A percentile compares a stretch with the other conserved stretches of the same genome.
These are phyloP conservation scores for Verticillium zaregamsianum DNA, from an alignment of 2,329 filamentous ascomycete genomes.

Conservation along the genomic window DNA sequence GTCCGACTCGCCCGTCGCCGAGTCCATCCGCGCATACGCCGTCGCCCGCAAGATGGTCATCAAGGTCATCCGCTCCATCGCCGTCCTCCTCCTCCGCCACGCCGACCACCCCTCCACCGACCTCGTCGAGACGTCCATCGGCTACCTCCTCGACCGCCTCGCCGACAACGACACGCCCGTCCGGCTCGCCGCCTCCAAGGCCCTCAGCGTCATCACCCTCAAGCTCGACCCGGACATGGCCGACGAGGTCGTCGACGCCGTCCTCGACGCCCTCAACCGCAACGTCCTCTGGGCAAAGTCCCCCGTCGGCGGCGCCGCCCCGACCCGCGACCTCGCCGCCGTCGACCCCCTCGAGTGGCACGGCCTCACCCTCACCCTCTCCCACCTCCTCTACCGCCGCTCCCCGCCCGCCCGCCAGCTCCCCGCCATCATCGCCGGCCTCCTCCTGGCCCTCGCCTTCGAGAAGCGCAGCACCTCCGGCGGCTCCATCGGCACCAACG, in stretches of 20 bases:
- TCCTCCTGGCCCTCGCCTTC: conserved; percentile 78
- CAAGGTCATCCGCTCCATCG: conserved; percentile 76
- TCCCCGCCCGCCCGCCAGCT: conserved; percentile 71
- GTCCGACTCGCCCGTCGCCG: conserved; percentile 42
- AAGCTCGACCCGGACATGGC: conserved; percentile 79
- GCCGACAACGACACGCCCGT: conserved; percentile 90
- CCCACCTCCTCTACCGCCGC: conserved; percentile 79
- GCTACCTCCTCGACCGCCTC: conserved; percentile 72
- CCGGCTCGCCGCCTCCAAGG: conserved; percentile 85
- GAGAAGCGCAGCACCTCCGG: conserved; percentile 85
- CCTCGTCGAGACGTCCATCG: conserved; percentile 75
- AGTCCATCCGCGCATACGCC: conserved; percentile 64
- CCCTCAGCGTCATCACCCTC: conserved; percentile 79
- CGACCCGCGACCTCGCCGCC: conserved; percentile 59
- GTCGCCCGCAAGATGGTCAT: conserved; percentile 77
- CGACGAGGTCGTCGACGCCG: conserved; percentile 79
- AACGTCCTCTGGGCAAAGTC: conserved; percentile 52
- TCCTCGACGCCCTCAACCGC: conserved; percentile 64
- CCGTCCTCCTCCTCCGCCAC: conserved; percentile 60
- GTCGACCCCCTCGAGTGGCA: conserved; percentile 89
- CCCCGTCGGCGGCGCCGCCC: conserved; percentile 25
- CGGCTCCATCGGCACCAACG: conserved; percentile 80
- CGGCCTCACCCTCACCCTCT: conserved; percentile 80
- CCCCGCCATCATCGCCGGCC: conserved; percentile 67
- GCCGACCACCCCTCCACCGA: conserved; percentile 33